These are phyloP conservation scores for Saccharomycopsis fibuligera DNA, from an alignment of 805 yeast species.

Conservation along the genomic window DNA sequence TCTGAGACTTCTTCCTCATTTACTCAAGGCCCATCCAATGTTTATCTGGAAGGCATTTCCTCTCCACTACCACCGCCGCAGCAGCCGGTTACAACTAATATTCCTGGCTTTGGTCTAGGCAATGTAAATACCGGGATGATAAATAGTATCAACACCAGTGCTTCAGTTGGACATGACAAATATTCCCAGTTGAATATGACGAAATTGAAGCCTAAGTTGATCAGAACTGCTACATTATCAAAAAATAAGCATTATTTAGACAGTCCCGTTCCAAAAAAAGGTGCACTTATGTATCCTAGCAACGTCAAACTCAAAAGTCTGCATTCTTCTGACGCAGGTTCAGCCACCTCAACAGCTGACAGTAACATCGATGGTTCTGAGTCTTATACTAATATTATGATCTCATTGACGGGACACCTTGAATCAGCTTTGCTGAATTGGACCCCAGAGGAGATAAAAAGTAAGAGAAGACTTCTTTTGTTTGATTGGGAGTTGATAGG, in stretches of 20 bases:
- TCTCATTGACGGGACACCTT: neutral
- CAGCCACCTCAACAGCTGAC: neutral
- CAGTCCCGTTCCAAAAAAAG: no score
- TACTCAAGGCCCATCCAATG: no score
- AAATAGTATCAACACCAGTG: no score
- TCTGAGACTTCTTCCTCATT: no score
- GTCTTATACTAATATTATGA: neutral
- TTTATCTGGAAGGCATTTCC: no score
- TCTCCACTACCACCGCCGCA: no score
- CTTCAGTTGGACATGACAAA: no score
- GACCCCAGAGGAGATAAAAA: conserved; percentile 38
- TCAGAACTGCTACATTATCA: neutral
- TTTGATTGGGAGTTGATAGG: conserved; percentile 26
- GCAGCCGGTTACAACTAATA: no score
- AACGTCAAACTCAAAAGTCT: neutral
- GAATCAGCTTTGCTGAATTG: conserved; percentile 37
- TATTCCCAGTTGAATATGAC: no score
- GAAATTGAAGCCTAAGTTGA: neutral
- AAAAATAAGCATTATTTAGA: neutral
- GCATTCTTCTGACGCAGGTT: neutral
- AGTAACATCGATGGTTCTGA: neutral
- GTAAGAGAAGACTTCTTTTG: conserved; percentile 42
- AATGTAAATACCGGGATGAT: no score
- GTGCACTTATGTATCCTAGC: neutral
- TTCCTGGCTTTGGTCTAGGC: no score